Evolutionary conservation across 148 eudicot species (phyloP).

Genomic region (Diospyros kaki): DNA sequence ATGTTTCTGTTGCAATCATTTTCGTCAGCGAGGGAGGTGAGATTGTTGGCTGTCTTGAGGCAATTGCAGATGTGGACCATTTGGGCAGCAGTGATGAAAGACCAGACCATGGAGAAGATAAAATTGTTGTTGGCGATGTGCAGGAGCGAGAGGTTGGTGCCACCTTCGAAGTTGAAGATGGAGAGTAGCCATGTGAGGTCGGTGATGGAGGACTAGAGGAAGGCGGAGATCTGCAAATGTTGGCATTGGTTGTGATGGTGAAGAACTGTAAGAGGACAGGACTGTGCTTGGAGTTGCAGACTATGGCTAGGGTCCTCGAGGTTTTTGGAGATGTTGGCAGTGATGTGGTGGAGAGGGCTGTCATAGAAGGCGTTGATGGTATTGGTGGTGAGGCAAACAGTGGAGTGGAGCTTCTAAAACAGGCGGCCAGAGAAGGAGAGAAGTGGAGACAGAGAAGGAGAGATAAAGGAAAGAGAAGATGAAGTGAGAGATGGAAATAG

Average conservation of each 20-base stretch:
- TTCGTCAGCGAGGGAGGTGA: slow-evolving; percentile 41
- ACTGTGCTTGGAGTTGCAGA: slow-evolving; percentile 50
- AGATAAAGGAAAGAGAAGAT: too few species aligned
- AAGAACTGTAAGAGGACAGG: slow-evolving; percentile 54
- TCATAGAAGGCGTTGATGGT: slow-evolving; percentile 53
- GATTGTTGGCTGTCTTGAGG: slow-evolving; percentile 46
- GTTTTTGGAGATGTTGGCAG: slow-evolving; percentile 41
- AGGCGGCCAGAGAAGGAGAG: slow-evolving; percentile 28
- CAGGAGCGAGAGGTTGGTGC: slow-evolving; percentile 36
- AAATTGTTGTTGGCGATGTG: slow-evolving; percentile 67
- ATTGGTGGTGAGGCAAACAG: slow-evolving; percentile 37
- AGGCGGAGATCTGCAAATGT: slow-evolving; percentile 50
- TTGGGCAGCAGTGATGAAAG: slow-evolving; percentile 53
- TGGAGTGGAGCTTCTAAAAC: slow-evolving; percentile 55
- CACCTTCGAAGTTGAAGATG: slow-evolving; percentile 37
- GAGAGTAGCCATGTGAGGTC: slow-evolving; percentile 63
- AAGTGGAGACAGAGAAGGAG: too few species aligned
- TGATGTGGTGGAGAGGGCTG: slow-evolving; percentile 66
- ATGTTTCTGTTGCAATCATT: slow-evolving; percentile 52
- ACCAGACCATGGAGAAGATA: slow-evolving; percentile 73
- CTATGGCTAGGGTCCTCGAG: slow-evolving; percentile 52
- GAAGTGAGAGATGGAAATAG: too few species aligned
- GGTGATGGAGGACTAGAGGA: slow-evolving; percentile 52
- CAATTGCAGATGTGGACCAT: slow-evolving; percentile 38
- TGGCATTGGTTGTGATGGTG: slow-evolving; percentile 58